Conservation (phyloP, 176 grass and related monocot species). For the Bothriochloa decipiens region DNA sequence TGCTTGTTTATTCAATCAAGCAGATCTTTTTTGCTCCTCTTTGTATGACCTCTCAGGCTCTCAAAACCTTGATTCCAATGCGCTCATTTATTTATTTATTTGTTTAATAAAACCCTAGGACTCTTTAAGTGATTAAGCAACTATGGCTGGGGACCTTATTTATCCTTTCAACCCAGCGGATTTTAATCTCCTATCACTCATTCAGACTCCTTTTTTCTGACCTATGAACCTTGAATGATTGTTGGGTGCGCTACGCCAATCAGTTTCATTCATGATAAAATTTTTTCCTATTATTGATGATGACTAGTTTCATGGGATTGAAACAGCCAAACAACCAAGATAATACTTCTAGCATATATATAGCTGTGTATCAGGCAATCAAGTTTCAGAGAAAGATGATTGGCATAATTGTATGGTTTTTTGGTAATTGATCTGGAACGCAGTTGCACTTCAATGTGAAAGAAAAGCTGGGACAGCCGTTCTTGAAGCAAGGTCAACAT, state of each 20-base stretch:
- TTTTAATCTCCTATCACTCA: not conserved
- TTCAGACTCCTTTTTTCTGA: not conserved
- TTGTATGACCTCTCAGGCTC: not conserved
- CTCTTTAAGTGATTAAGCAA: not conserved
- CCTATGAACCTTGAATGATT: not conserved
- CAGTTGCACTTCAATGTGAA: not conserved
- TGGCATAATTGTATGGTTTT: slow-evolving; percentile 20
- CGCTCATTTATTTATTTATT: not conserved
- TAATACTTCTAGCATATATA: slow-evolving; percentile 5
- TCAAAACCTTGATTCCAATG: not conserved
- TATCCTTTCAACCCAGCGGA: not conserved
- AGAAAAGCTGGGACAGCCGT: slow-evolving; percentile 12
- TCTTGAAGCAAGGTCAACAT: slow-evolving; percentile 33
- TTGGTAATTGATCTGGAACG: not conserved
- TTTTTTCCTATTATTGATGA: not conserved
- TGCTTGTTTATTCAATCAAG: not conserved
- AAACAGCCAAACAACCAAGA: not conserved
- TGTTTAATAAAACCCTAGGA: not conserved
- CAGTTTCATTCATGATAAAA: slow-evolving; percentile 6
- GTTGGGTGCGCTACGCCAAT: not conserved
- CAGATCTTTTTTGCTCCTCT: not conserved
- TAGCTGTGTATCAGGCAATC: not conserved
- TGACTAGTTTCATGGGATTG: not conserved
- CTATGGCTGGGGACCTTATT: not conserved
- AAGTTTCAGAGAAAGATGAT: not conserved